These are phyloP conservation scores for Knufia petricola DNA, from an alignment of 2,329 filamentous ascomycete species.

Conservation along the genomic window DNA sequence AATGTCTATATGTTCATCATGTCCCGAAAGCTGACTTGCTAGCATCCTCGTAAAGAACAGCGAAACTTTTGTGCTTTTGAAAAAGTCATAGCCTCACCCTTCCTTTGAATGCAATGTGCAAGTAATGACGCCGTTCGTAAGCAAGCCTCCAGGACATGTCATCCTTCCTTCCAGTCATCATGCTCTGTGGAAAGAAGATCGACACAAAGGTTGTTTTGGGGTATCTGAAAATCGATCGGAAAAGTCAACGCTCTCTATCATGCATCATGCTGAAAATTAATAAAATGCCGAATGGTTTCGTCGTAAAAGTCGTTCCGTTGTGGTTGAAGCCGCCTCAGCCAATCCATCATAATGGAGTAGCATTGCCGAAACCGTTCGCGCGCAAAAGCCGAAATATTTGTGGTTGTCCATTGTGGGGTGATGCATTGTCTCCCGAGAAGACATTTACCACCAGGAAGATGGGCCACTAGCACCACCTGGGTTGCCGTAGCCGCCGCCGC, in stretches of 20 bases:
- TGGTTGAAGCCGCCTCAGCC: constrained; percentile 28
- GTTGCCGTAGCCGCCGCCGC: constrained; percentile 38
- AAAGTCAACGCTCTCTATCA: constrained; percentile 45
- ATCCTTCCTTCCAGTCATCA: constrained; percentile 19
- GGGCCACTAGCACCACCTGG: constrained; percentile 41
- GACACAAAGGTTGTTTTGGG: constrained; percentile 31
- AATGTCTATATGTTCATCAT: constrained; percentile 23
- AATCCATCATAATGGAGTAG: constrained; percentile 24
- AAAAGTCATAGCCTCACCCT: constrained; percentile 8
- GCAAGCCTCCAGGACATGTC: constrained; percentile 19
- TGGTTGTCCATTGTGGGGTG: constrained; percentile 30
- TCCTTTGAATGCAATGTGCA: constrained; percentile 3
- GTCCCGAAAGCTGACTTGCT: constrained; percentile 15
- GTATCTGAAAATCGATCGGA: constrained; percentile 40
- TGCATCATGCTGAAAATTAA: constrained; percentile 34
- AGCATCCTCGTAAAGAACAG: constrained; percentile 15
- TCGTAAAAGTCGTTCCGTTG: constrained; percentile 17
- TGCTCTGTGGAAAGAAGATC: constrained; percentile 25
- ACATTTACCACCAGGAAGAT: constrained; percentile 44
- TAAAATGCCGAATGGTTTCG: constrained; percentile 21
- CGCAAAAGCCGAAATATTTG: constrained; percentile 25
- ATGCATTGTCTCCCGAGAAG: constrained; percentile 33
- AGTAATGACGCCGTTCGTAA: constrained; percentile 10
- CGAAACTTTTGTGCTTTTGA: constrained; percentile 20
- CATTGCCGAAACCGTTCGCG: constrained; percentile 26